Conservation (phyloP, 1,139 yeast species). For the Blastobotrys persicus region DNA sequence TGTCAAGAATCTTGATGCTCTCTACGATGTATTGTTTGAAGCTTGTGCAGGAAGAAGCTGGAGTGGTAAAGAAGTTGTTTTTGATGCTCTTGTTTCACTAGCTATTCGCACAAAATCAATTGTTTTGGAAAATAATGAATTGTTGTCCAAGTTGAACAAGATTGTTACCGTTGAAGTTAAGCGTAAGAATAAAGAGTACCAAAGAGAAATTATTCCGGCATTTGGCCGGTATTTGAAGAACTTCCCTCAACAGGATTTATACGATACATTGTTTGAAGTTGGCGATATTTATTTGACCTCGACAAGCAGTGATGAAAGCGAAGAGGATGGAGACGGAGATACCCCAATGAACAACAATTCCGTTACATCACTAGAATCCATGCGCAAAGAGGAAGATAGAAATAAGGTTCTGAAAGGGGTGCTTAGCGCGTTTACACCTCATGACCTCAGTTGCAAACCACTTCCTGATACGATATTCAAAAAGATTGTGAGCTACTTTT, state of each 20-base stretch:
- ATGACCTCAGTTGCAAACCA: not conserved
- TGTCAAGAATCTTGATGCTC: slow-evolving; percentile 28
- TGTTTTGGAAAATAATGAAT: slow-evolving; percentile 15
- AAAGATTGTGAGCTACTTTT: slow-evolving; percentile 8
- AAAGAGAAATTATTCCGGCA: slow-evolving; percentile 37
- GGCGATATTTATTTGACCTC: slow-evolving; percentile 31
- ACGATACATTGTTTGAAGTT: slow-evolving; percentile 36
- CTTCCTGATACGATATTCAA: slow-evolving; percentile 10
- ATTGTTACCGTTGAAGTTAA: slow-evolving; percentile 51
- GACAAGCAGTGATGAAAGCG: slow-evolving; percentile 21
- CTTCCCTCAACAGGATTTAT: slow-evolving; percentile 37
- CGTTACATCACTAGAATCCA: slow-evolving; percentile 7
- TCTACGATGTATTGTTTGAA: slow-evolving; percentile 56
- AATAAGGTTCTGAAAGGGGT: slow-evolving; percentile 35
- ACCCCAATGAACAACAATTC: slow-evolving; percentile 20
- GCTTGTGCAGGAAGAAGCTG: slow-evolving; percentile 80
- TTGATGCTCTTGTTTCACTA: slow-evolving; percentile 66
- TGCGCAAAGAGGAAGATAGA: slow-evolving; percentile 42
- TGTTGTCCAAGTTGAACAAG: slow-evolving; percentile 17
- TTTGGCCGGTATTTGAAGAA: slow-evolving; percentile 29
- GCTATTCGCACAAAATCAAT: slow-evolving; percentile 46
- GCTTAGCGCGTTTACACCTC: slow-evolving; percentile 25
- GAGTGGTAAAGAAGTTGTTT: slow-evolving; percentile 79
- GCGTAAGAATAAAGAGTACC: slow-evolving; percentile 66
- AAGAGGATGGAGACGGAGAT: slow-evolving; percentile 32